Conservation (phyloP, 2,329 filamentous ascomycete species). For the Colletotrichum coccodes region DNA sequence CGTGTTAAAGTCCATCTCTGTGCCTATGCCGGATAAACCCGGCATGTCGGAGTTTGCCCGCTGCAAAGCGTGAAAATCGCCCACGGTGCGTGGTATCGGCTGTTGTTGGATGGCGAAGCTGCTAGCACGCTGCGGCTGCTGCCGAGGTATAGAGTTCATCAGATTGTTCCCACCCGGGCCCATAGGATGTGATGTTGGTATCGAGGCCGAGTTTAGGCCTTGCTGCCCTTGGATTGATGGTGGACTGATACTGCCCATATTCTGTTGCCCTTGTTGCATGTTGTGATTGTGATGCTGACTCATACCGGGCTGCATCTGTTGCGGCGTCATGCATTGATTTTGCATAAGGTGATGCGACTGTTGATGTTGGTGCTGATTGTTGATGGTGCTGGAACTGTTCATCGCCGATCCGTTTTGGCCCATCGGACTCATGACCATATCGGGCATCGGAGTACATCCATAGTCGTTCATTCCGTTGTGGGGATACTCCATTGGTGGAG, state of each 20-base stretch:
- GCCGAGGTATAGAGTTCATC: constrained; percentile 39
- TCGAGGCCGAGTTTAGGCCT: constrained; percentile 34
- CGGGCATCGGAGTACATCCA: constrained; percentile 55
- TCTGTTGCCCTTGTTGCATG: constrained; percentile 39
- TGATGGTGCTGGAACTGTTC: constrained; percentile 36
- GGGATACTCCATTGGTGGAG: constrained; percentile 61
- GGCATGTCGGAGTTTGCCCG: constrained; percentile 52
- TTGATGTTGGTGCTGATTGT: constrained; percentile 43
- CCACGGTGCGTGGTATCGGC: constrained; percentile 53
- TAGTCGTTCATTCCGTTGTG: constrained; percentile 53
- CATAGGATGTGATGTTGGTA: constrained; percentile 42
- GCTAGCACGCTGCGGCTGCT: constrained; percentile 48
- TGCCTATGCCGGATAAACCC: constrained; percentile 25
- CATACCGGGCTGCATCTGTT: constrained; percentile 44
- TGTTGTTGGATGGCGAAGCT: constrained; percentile 52
- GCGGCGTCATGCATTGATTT: constrained; percentile 38
- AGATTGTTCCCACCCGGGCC: constrained; percentile 26
- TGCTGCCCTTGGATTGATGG: constrained; percentile 19
- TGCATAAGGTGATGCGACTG: constrained; percentile 42
- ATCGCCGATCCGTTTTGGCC: constrained; percentile 43
- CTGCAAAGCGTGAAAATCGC: constrained; percentile 61
- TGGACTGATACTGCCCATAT: constrained; percentile 30
- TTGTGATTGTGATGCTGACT: constrained; percentile 43
- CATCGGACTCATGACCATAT: constrained; percentile 64
- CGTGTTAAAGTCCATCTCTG: constrained; percentile 33